Evolutionary conservation across 768 basidiomycete species (phyloP), one percentile per base, ranked within the genome.

Genomic region (Leucocoprinus sp.): DNA sequence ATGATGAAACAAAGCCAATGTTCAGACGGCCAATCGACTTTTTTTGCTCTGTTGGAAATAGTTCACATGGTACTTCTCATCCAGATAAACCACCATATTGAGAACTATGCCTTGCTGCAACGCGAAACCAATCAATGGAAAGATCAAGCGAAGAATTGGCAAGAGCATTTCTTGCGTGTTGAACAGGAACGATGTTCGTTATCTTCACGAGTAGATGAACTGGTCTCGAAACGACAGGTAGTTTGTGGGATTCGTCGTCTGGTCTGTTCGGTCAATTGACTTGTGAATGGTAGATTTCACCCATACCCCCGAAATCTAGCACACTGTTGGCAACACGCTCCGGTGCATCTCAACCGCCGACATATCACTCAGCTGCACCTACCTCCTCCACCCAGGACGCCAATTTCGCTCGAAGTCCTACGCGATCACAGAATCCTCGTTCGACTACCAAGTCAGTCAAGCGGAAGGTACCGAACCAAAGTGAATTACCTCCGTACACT

Each of bases 111-210:
- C 1, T 78, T 78, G 43, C 67, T 86, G 23, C 74, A 76, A 19
- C 71, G 80, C 39, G 84, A 89, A 57, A 67, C 75, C 0, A 64
- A 62, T 0, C 82, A 86, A 43, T 85, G 83, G 82, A 85, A 84
- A 60, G 76, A 80, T 40, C 85, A 87, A 54, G 75, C 83, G 0
- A 67, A 69, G 43, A 82, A 82, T 53, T 88, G 85, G 85, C 86
- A 87, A 59, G 84, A 84, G 17, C 83, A 85, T 53, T 87, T 84
- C 58, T 64, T 80, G 28, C 76, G 83, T 12, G 81, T 84, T 36
- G 84, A 88, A 50, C 70, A 80, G 45, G 82, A 86, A 46, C 72
- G 83, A 45, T 74, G 70, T 23, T 68, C 69, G 4, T 69, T 85
- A 9, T 66, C 76, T 6, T 70, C 71, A 4, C 69, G 76, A 33